These are phyloP conservation scores for Sugiyamaella novakii DNA, from an alignment of 1,139 yeast species.

Conservation along the genomic window DNA sequence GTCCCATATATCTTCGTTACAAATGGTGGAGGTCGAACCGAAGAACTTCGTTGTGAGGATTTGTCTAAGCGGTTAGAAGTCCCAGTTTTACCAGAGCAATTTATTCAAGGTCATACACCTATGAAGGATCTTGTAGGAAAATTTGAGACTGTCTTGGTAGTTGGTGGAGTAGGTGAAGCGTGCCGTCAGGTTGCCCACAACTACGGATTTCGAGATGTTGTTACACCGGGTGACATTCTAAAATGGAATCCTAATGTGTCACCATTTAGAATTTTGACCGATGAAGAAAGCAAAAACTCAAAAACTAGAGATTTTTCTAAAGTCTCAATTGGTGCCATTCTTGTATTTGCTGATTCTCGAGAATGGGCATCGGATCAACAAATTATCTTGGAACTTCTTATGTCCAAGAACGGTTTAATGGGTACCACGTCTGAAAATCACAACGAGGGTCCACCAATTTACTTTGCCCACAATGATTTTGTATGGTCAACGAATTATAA, in stretches of 20 bases:
- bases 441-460: slow-evolving; percentile 78
- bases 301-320: slow-evolving; percentile 67
- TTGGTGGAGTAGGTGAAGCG: slow-evolving; percentile 84
- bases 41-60: slow-evolving; percentile 67
- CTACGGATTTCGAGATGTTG: slow-evolving; percentile 75
- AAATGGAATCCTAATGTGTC: slow-evolving; percentile 85
- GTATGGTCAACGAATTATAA: slow-evolving; percentile 88
- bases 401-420: slow-evolving; percentile 78
- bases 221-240: slow-evolving; percentile 76
- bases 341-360: slow-evolving; percentile 80
- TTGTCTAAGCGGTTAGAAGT: slow-evolving; percentile 61
- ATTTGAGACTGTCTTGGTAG: slow-evolving; percentile 72
- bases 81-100: slow-evolving; percentile 69
- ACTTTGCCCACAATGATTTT: slow-evolving; percentile 85
- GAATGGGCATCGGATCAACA: slow-evolving; percentile 93
- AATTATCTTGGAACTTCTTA: slow-evolving; percentile 72
- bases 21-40: slow-evolving; percentile 88
- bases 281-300: slow-evolving; percentile 62
- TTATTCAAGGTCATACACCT: slow-evolving; percentile 88
- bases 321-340: slow-evolving; percentile 64
- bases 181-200: slow-evolving; percentile 77
- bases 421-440: slow-evolving; percentile 70
- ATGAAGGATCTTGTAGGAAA: slow-evolving; percentile 73
- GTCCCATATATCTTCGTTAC: slow-evolving; percentile 88
- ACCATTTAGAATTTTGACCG: slow-evolving; percentile 75